phyloP scores from a whole-genome alignment of 2,329 filamentous ascomycete genomes.

The Pestalotiopsis sp. region DNA sequence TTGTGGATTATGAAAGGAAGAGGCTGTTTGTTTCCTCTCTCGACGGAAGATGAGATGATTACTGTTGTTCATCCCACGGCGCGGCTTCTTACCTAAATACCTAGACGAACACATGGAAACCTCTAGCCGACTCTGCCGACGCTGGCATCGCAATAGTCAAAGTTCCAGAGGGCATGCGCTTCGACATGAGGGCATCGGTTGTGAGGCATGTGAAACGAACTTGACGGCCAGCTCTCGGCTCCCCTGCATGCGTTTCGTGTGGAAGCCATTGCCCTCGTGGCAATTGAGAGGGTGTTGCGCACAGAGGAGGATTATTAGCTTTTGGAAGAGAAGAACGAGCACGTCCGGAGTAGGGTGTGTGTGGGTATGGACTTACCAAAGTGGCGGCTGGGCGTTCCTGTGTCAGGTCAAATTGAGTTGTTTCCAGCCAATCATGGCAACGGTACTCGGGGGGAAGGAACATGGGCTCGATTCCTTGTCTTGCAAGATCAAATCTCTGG shows the following conservation, averaged over 20 bases:
- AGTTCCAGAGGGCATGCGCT: background rate
- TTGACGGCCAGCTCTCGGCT: background rate
- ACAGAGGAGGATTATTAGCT: background rate
- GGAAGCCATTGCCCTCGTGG: conserved; percentile 7
- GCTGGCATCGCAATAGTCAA: background rate
- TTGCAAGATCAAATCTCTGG: background rate
- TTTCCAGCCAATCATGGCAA: conserved; percentile 1
- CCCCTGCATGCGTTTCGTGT: conserved; percentile 6
- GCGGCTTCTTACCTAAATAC: background rate
- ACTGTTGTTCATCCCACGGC: background rate
- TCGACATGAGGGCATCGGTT: background rate
- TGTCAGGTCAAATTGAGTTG: conserved; percentile 3
- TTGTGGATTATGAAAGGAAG: background rate
- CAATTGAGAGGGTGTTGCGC: background rate
- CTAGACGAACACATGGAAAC: no score
- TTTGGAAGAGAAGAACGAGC: background rate
- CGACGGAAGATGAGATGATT: background rate
- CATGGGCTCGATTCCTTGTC: background rate
- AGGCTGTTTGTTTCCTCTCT: background rate
- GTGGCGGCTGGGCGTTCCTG: background rate
- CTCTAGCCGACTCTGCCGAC: no score
- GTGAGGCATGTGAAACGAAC: conserved; percentile 9
- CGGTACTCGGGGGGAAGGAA: background rate
- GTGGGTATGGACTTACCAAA: background rate
- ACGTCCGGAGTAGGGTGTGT: background rate